These are phyloP conservation scores for Mycosphaerelloides madeirae DNA, from an alignment of 2,329 filamentous ascomycete species.

Conservation along the genomic window DNA sequence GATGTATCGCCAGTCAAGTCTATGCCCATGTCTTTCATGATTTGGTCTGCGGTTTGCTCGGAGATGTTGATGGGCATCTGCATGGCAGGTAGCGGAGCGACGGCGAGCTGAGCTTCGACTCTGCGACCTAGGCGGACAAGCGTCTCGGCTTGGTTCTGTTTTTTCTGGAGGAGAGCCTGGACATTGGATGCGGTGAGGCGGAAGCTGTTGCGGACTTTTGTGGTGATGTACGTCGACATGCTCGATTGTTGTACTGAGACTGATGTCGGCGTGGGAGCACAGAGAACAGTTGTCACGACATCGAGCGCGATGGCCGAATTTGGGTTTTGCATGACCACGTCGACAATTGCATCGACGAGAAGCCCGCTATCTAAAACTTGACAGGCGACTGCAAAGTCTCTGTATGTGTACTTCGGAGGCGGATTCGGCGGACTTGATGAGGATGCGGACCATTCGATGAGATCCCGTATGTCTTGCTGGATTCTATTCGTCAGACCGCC, in stretches of 20 bases:
- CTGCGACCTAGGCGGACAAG: slow-evolving; percentile 29
- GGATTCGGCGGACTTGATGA: slow-evolving; percentile 42
- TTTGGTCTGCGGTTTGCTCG: slow-evolving; percentile 25
- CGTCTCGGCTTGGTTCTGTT: slow-evolving; percentile 54
- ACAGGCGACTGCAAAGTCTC: slow-evolving; percentile 59
- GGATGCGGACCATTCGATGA: slow-evolving; percentile 60
- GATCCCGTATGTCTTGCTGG: slow-evolving; percentile 56
- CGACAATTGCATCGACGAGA: slow-evolving; percentile 58
- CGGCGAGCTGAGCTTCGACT: slow-evolving; percentile 45
- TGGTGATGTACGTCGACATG: slow-evolving; percentile 38
- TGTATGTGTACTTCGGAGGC: slow-evolving; percentile 65
- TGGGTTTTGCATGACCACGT: slow-evolving; percentile 61
- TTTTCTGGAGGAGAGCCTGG: slow-evolving; percentile 55
- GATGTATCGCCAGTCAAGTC: slow-evolving; percentile 15
- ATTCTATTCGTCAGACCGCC: slow-evolving; percentile 57
- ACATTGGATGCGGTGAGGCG: slow-evolving; percentile 46
- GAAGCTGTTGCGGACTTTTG: slow-evolving; percentile 21
- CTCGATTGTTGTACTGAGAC: slow-evolving; percentile 22
- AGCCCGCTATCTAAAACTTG: slow-evolving; percentile 59
- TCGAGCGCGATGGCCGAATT: slow-evolving; percentile 62
- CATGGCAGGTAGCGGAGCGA: slow-evolving; percentile 51
- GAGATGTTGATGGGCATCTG: slow-evolving; percentile 23
- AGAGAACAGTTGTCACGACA: slow-evolving; percentile 63
- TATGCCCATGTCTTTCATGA: slow-evolving; percentile 34
- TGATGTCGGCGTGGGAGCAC: slow-evolving; percentile 51